phyloP scores from a whole-genome alignment of 2,329 filamentous ascomycete genomes.

The Helotiales sp. region DNA sequence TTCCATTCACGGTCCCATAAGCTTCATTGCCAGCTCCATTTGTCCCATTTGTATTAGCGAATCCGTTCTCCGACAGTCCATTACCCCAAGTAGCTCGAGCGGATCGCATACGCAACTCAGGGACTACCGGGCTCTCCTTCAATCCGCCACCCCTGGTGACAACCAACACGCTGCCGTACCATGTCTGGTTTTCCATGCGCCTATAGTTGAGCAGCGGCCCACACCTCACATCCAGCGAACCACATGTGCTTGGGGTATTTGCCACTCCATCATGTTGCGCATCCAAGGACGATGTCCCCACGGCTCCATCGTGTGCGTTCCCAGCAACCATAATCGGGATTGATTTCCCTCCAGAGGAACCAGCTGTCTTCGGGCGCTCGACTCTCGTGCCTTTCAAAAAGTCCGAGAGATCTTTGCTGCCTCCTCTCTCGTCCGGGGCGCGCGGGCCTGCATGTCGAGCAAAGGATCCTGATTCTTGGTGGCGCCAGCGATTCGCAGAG shows the following conservation, averaged over 20 bases:
- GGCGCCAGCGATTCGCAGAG: conserved; percentile 60
- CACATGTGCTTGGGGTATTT: conserved; percentile 8
- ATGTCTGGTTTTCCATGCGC: conserved; percentile 66
- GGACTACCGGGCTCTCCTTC: conserved; percentile 51
- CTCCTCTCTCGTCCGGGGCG: conserved; percentile 42
- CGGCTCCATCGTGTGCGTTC: conserved; percentile 19
- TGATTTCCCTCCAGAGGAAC: conserved; percentile 37
- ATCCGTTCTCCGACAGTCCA: conserved; percentile 18
- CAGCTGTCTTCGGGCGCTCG: conserved; percentile 28
- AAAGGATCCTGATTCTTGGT: conserved; percentile 61
- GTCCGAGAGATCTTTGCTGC: conserved; percentile 52
- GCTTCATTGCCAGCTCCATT: conserved; percentile 19
- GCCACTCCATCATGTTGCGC: conserved; percentile 11
- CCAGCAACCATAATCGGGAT: conserved; percentile 47
- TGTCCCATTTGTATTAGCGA: conserved; percentile 2
- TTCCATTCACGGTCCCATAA: conserved; percentile 32
- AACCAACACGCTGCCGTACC: conserved; percentile 84
- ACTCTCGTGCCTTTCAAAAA: conserved; percentile 58
- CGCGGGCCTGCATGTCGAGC: conserved; percentile 39
- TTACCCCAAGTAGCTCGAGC: conserved; percentile 7
- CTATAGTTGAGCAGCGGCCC: conserved; percentile 79
- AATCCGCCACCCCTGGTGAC: conserved; percentile 73
- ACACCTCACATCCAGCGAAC: conserved; percentile 60
- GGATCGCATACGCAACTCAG: conserved; percentile 57
- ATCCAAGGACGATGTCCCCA: conserved; percentile 2